A percentile compares a stretch with the other conserved stretches of the same genome.
These are phyloP conservation scores for Zoysia matrella DNA, from an alignment of 202 grass and related monocot species.

Conservation along the genomic window DNA sequence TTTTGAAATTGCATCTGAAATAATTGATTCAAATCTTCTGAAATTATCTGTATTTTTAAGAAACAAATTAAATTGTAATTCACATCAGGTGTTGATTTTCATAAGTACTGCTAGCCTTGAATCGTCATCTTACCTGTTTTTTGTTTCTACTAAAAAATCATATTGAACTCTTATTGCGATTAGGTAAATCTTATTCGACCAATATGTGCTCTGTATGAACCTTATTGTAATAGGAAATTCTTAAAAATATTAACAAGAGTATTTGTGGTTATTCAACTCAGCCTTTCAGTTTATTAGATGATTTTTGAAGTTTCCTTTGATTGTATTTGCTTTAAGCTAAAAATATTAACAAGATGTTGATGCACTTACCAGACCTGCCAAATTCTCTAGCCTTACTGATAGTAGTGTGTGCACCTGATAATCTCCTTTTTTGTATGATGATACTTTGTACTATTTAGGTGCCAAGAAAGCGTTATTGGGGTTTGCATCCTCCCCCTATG, in stretches of 20 bases:
- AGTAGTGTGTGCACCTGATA: neutral
- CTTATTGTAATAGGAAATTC: neutral
- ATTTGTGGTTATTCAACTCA: slow-evolving; percentile 12
- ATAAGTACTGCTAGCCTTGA: no score
- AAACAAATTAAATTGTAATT: no score
- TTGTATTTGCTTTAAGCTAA: neutral
- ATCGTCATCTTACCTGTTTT: no score
- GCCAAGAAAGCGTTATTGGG: slow-evolving; percentile 94
- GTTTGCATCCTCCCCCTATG: slow-evolving; percentile 38
- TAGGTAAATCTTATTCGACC: slow-evolving; percentile 21
- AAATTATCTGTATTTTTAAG: neutral
- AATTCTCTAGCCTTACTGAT: neutral
- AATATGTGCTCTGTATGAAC: slow-evolving; percentile 7
- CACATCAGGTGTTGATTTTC: no score
- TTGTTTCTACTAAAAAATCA: no score
- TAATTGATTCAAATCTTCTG: neutral
- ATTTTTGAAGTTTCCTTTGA: neutral
- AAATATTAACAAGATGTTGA: slow-evolving; percentile 12
- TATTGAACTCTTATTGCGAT: slow-evolving; percentile 6
- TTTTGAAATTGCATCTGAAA: slow-evolving; percentile 29
- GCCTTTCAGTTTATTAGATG: neutral
- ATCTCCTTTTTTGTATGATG: neutral
- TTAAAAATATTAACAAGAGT: neutral
- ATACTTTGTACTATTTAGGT: slow-evolving; percentile 57
- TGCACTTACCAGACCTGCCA: neutral